These are phyloP conservation scores for Delonix regia DNA, from an alignment of 306 rosid species.

Conservation along the genomic window DNA sequence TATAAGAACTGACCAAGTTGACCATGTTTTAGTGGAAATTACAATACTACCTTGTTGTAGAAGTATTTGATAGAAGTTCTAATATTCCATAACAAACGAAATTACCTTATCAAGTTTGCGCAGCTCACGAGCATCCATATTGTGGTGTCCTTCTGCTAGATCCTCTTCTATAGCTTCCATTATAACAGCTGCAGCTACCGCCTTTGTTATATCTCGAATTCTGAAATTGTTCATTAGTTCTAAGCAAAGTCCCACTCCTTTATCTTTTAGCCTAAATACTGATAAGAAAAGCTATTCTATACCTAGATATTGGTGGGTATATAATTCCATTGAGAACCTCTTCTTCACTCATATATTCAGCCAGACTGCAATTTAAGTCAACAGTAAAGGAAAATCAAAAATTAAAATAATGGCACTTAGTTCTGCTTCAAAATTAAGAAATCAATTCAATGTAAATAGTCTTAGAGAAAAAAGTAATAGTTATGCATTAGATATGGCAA, in stretches of 20 bases:
- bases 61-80: not conserved
- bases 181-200: constrained; percentile 91
- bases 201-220: constrained; percentile 91
- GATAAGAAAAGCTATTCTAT: constrained; percentile 14
- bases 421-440: constrained; percentile 21
- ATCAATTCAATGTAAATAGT: too few relatives aligned
- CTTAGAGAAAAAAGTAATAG: too few relatives aligned
- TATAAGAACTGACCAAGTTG: not conserved
- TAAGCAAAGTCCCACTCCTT: constrained; percentile 33
- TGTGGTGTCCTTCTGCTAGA: constrained; percentile 87
- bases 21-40: constrained; percentile 8
- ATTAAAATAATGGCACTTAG: not conserved
- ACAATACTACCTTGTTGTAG: not conserved
- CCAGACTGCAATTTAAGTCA: constrained; percentile 67
- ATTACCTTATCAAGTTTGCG: constrained; percentile 67
- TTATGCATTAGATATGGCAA: too few relatives aligned
- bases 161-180: constrained; percentile 90
- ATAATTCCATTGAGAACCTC: constrained; percentile 82
- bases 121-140: constrained; percentile 84
- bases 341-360: constrained; percentile 94
- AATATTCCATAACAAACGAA: constrained; percentile 16
- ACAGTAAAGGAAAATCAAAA: constrained; percentile 26
- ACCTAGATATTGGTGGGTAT: constrained; percentile 95
- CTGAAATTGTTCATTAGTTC: constrained; percentile 54
- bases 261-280: constrained; percentile 15